Conservation (phyloP, 495 filamentous ascomycete species). For the Geopyxis carbonaria region DNA sequence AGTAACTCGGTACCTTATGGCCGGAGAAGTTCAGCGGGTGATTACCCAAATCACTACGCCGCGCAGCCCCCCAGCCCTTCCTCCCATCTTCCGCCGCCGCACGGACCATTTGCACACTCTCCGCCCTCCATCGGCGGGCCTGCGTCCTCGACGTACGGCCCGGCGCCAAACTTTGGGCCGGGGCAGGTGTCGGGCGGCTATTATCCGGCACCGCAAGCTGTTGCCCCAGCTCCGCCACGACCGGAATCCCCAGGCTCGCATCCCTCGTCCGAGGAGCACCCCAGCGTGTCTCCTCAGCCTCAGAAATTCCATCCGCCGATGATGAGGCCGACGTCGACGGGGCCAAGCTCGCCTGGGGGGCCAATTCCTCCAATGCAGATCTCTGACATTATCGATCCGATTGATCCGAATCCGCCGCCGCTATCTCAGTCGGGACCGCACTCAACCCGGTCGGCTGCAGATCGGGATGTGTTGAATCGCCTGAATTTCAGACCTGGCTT, state of each 20-base stretch:
- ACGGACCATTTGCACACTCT: not conserved
- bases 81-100: slow-evolving; percentile 25
- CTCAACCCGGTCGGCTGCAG: slow-evolving; percentile 15
- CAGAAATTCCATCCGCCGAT: slow-evolving; percentile 22
- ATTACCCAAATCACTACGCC: slow-evolving; percentile 19
- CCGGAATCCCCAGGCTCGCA: slow-evolving; percentile 21
- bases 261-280: slow-evolving; percentile 20
- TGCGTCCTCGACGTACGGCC: slow-evolving; percentile 16
- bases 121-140: too few relatives aligned
- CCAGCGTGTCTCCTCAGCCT: slow-evolving; percentile 17
- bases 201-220: slow-evolving; percentile 22
- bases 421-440: slow-evolving; percentile 11
- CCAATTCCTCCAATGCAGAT: slow-evolving; percentile 24
- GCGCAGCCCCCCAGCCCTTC: slow-evolving; percentile 26
- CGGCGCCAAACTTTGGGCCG: slow-evolving; percentile 16
- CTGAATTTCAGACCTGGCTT: slow-evolving; percentile 3
- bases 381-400: slow-evolving; percentile 20
- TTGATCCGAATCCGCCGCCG: slow-evolving; percentile 8
- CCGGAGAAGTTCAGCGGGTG: slow-evolving; percentile 22
- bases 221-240: slow-evolving; percentile 19
- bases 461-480: slow-evolving; percentile 20
- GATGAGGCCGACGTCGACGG: slow-evolving; percentile 17
- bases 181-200: slow-evolving; percentile 20
- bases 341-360: slow-evolving; percentile 16
- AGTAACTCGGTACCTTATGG: slow-evolving; percentile 15